Conservation (phyloP, 331 rosid species). For the Saraca asoca region DNA sequence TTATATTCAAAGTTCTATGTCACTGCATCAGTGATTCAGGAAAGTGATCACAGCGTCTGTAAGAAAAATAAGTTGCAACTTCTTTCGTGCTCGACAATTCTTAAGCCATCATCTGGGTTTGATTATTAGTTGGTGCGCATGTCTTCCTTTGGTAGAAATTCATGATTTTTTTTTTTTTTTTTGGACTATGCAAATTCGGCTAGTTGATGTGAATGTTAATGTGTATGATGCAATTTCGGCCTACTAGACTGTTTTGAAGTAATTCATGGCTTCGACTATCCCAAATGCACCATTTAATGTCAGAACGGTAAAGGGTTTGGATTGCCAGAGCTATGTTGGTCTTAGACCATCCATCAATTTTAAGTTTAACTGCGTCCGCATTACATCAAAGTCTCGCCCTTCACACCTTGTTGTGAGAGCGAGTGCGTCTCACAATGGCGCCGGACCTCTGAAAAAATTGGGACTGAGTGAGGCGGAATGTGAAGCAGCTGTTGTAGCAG, state of each 20-base stretch:
- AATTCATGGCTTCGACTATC: slow-evolving; percentile 60
- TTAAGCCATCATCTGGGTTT: too few relatives aligned
- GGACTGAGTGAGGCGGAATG: slow-evolving; percentile 66
- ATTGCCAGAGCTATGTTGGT: slow-evolving; percentile 49
- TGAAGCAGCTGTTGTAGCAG: slow-evolving; percentile 81
- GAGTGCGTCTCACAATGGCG: slow-evolving; percentile 37
- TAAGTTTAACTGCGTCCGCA: slow-evolving; percentile 39
- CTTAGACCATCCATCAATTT: slow-evolving; percentile 37
- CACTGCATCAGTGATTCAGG: too few relatives aligned
- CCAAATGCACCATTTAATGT: slow-evolving; percentile 43
- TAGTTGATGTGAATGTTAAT: background rate
- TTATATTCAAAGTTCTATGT: too few relatives aligned
- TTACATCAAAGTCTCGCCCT: slow-evolving; percentile 37
- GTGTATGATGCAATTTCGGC: background rate
- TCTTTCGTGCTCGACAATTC: too few relatives aligned
- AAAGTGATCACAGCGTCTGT: too few relatives aligned
- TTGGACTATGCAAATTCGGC: background rate
- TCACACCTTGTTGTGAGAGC: slow-evolving; percentile 54
- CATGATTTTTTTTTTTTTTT: background rate
- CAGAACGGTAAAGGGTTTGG: slow-evolving; percentile 46
- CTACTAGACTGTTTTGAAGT: background rate
- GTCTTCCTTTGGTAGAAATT: too few relatives aligned
- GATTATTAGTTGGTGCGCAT: too few relatives aligned
- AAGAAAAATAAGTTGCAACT: too few relatives aligned
- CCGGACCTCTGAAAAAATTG: slow-evolving; percentile 40